phyloP scores from a whole-genome alignment of 768 basidiomycete species.

The Mycena alexandri region DNA sequence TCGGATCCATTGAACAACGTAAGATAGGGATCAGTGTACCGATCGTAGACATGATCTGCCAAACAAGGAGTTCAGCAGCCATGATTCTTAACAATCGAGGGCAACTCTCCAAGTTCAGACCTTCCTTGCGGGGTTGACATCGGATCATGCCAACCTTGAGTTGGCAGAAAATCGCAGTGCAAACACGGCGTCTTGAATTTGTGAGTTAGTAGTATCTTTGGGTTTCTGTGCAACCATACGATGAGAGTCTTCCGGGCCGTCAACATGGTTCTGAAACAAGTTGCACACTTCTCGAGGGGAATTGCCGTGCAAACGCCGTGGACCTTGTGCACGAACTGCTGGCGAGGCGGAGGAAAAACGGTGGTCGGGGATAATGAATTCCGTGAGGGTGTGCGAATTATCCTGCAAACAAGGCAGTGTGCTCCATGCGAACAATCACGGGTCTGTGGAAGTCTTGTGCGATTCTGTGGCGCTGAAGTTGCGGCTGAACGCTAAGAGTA shows the following conservation, averaged over 20 bases:
- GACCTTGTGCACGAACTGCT: conserved; percentile 13
- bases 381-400: conserved; percentile 10
- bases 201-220: too few relatives aligned
- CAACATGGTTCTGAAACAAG: conserved; percentile 20
- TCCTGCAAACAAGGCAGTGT: conserved; percentile 11
- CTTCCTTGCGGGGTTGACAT: conserved; percentile 13
- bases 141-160: conserved; percentile 28
- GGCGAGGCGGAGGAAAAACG: conserved; percentile 10
- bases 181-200: too few relatives aligned
- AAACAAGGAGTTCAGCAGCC: conserved; percentile 23
- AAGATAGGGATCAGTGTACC: conserved; percentile 30
- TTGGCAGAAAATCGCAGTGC: too few relatives aligned
- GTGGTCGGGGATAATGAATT: conserved; percentile 22
- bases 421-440: conserved; percentile 20
- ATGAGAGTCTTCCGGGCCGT: conserved; percentile 3
- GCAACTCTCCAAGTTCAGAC: neutral
- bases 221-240: conserved; percentile 3
- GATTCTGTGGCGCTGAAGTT: conserved; percentile 23
- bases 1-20: conserved; percentile 26
- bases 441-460: neutral
- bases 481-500: neutral
- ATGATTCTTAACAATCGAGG: neutral
- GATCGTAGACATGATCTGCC: conserved; percentile 36
- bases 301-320: conserved; percentile 24
- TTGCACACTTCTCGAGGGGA: neutral